phyloP scores from a whole-genome alignment of 2,329 filamentous ascomycete genomes.

The Penicillium sp. region DNA sequence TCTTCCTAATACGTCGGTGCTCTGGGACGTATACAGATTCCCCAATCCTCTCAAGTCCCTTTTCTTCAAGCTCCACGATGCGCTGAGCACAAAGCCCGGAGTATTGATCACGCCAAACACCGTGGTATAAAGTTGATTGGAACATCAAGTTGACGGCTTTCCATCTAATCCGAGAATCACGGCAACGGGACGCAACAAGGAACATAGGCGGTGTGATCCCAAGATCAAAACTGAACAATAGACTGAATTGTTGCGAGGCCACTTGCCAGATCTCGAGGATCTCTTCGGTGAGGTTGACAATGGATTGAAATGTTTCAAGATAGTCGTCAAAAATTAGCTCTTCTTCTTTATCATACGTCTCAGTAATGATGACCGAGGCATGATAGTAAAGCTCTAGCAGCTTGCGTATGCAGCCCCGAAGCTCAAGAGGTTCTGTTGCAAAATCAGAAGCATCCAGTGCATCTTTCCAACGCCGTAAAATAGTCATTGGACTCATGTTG shows the following conservation, averaged over 20 bases:
- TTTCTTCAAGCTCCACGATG: constrained; percentile 5
- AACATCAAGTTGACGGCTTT: constrained; percentile 3
- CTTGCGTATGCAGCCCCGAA: neutral
- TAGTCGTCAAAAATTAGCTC: neutral
- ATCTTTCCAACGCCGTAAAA: constrained; percentile 2
- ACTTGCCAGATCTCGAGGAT: neutral
- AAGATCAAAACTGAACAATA: constrained; percentile 7
- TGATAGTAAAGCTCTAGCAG: constrained; percentile 5
- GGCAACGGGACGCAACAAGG: constrained; percentile 6
- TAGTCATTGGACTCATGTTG: neutral
- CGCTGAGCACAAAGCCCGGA: constrained; percentile 7
- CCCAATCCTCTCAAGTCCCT: neutral
- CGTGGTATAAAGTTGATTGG: neutral
- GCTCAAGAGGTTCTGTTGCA: neutral
- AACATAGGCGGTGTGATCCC: constrained; percentile 6
- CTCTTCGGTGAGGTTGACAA: neutral
- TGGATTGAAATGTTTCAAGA: neutral
- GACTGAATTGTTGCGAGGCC: neutral
- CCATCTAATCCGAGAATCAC: neutral
- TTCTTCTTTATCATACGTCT: neutral
- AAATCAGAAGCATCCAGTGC: neutral
- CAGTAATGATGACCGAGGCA: neutral
- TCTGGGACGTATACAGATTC: constrained; percentile 4
- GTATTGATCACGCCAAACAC: constrained; percentile 8
- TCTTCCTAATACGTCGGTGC: neutral